Base-by-base conservation (phyloP, 2,329 filamentous ascomycete species). In the Claviceps monticola region DNA sequence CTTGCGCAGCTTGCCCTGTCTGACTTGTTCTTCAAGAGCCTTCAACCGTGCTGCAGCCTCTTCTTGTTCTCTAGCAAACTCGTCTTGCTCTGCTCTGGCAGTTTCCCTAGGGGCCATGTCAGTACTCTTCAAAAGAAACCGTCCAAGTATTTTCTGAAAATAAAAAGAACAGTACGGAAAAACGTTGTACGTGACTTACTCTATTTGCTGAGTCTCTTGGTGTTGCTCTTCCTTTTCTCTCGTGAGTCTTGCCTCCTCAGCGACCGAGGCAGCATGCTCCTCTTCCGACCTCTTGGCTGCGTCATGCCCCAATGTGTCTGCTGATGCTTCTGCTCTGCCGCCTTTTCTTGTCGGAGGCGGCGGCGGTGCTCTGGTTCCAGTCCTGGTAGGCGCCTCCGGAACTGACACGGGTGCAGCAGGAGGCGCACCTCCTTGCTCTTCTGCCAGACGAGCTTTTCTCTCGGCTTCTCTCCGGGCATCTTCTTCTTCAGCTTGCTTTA, bases 1-100 rank as follows among this genome's bases (percentile, higher is more conserved):
- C 69, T 95, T 97, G 74, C 88, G 91, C 50, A 97, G 71, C 72
- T 97, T 98, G 61, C 90, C 88, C 64, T 90, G 87, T 56, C 83
- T 84, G 50, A 97, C 89, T 67, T 96, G 89, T 65, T 97, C 89
- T 68, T 98, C 90, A 8, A 98, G 79, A 16, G 88, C 89, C 64
- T 83, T 88, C 23, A 97, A 77, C 49, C 90, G 88, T 56, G 86
- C 86, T 59, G 86, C 82, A 42, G 90, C 83, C 50, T 86, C 88
- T 61, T 89, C 80, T 51, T 84, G 84, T 68, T 96, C 89, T 58
- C 78, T 81, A 36, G 79, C 81, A 51, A 95, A 76, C 54, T 94
- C 89, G 29, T 86, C 81, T 66, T 95, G 88, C 65, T 91, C 85
- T 49, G 78, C 74, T 59, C 73, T 79, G 45, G 86, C 84, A 64